Conservation (phyloP, 108 stramenopile genomes). For the Nitzschia sp. region DNA sequence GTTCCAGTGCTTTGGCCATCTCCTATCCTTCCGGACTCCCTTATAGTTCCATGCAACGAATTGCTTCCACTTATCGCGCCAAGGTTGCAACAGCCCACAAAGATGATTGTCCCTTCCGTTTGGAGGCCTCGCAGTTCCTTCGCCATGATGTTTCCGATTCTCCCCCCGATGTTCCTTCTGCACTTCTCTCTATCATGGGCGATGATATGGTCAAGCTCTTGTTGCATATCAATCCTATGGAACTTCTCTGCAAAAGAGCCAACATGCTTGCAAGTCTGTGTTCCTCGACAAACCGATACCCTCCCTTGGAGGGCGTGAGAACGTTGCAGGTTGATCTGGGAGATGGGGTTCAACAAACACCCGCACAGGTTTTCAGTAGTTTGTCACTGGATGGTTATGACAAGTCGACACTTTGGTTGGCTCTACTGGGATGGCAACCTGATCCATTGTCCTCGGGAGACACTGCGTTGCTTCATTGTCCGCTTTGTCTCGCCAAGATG, state of each 20-base stretch:
- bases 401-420: background rate
- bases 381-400: background rate
- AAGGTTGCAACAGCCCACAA: constrained; percentile 26
- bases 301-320: background rate
- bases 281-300: background rate
- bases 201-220: constrained; percentile 16
- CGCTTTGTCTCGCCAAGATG: constrained; percentile 22
- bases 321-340: background rate
- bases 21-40: constrained; percentile 38
- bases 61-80: constrained; percentile 27
- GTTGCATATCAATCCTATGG: constrained; percentile 16
- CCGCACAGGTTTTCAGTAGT: too few species aligned
- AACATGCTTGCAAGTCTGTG: background rate
- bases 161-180: constrained; percentile 6
- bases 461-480: constrained; percentile 21
- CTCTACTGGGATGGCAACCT: constrained; percentile 29
- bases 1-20: constrained; percentile 46
- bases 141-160: background rate
- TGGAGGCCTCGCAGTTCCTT: constrained; percentile 8
- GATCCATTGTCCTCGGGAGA: background rate
- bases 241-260: background rate
- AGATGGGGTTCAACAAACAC: too few species aligned
- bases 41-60: constrained; percentile 19
- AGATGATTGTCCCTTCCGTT: constrained; percentile 26
- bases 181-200: constrained; percentile 14